Evolutionary conservation across 2,329 filamentous ascomycete species (phyloP).

Genomic region (Fusarium burgessii): DNA sequence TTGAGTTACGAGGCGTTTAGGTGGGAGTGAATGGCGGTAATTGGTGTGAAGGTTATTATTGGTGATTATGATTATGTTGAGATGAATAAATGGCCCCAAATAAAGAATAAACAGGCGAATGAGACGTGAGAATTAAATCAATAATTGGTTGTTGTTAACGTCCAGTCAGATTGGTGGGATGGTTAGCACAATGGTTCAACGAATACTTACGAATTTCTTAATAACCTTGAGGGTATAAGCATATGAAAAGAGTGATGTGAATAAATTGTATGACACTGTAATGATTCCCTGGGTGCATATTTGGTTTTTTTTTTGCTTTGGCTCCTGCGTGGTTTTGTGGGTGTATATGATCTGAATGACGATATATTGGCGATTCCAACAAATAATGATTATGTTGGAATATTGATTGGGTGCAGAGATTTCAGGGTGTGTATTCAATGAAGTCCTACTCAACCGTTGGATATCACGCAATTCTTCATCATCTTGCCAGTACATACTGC

Average conservation of each 20-base stretch:
- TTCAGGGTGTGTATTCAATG: not conserved
- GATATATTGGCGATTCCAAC: conserved; percentile 4
- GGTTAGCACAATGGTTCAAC: not conserved
- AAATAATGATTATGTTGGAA: not conserved
- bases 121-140: not conserved
- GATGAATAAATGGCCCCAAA: conserved; percentile 4
- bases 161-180: not conserved
- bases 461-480: conserved; percentile 16
- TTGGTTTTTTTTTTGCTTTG: not conserved
- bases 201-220: not conserved
- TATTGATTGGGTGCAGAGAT: not conserved
- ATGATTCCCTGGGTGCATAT: not conserved
- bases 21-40: conserved; percentile 15
- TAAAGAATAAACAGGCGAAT: conserved; percentile 6
- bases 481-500: not conserved
- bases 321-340: not conserved
- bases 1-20: conserved; percentile 29
- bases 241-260: not conserved
- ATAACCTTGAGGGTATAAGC: not conserved
- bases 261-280: not conserved
- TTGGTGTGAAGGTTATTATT: conserved; percentile 4
- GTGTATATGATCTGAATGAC: not conserved
- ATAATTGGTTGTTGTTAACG: not conserved
- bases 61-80: conserved; percentile 1
- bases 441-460: not conserved